Evolutionary conservation across 768 basidiomycete species (phyloP).

Genomic region (Calocybe cyanea): DNA sequence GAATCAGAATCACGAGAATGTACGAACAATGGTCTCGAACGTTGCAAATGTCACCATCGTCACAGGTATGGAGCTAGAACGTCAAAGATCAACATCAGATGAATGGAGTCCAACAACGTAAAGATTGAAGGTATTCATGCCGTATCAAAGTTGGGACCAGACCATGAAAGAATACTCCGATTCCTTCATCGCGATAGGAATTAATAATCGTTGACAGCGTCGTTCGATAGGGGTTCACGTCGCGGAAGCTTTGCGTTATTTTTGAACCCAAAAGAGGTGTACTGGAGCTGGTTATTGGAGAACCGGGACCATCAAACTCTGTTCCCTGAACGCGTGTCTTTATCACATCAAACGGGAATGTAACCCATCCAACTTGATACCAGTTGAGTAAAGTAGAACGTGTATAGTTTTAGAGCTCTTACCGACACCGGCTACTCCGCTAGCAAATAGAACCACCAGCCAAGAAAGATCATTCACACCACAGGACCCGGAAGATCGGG

Average conservation of each 20-base stretch:
- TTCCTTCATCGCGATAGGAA: conserved; percentile 63
- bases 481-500: conserved; percentile 24
- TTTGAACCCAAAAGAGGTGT: conserved; percentile 10
- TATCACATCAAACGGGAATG: conserved; percentile 87
- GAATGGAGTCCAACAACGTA: not conserved
- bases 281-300: not conserved
- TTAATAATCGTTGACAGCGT: conserved; percentile 54
- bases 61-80: conserved; percentile 72
- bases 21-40: conserved; percentile 59
- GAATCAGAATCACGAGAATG: conserved; percentile 23
- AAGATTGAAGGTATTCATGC: conserved; percentile 25
- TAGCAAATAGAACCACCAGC: conserved; percentile 64
- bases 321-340: conserved; percentile 84
- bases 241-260: not conserved
- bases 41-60: conserved; percentile 80
- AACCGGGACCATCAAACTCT: conserved; percentile 11
- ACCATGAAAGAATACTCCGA: conserved; percentile 70
- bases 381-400: not conserved
- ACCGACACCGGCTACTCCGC: conserved; percentile 71
- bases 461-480: conserved; percentile 36
- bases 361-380: conserved; percentile 64
- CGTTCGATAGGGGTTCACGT: conserved; percentile 37
- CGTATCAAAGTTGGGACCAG: conserved; percentile 78
- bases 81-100: not conserved
- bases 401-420: too few relatives aligned